Conservation (phyloP, 73 alveolate genomes). For the Blepharisma stoltei region DNA sequence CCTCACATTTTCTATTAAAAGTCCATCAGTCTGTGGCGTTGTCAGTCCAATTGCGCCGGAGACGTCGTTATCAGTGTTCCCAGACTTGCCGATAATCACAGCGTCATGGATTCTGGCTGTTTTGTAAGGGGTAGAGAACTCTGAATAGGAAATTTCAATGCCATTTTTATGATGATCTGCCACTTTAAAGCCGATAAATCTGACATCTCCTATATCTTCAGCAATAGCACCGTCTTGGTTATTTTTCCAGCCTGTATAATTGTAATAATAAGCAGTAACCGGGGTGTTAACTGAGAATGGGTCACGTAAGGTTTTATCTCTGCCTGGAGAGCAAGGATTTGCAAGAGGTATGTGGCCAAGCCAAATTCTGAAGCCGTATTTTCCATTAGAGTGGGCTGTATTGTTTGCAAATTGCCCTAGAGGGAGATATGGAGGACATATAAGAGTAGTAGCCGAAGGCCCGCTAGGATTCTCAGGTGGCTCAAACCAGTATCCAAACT, state of each 20-base stretch:
- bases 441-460: slow-evolving; percentile 59
- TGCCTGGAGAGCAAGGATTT: slow-evolving; percentile 34
- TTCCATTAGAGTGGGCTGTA: slow-evolving; percentile 84
- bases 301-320: slow-evolving; percentile 30
- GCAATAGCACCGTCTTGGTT: slow-evolving; percentile 60
- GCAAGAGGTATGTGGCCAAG: neutral
- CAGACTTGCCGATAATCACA: slow-evolving; percentile 59
- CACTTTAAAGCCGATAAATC: slow-evolving; percentile 41
- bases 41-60: slow-evolving; percentile 43
- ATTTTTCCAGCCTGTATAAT: slow-evolving; percentile 53
- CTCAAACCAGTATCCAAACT: slow-evolving; percentile 88
- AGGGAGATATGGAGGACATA: slow-evolving; percentile 68
- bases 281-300: slow-evolving; percentile 35
- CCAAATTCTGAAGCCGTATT: slow-evolving; percentile 71
- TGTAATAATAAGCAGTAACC: slow-evolving; percentile 34
- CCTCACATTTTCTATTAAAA: slow-evolving; percentile 39
- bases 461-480: slow-evolving; percentile 60
- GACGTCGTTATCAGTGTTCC: slow-evolving; percentile 38
- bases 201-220: slow-evolving; percentile 57
- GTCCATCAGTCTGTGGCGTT: slow-evolving; percentile 65
- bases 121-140: slow-evolving; percentile 33
- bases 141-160: slow-evolving; percentile 40
- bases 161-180: slow-evolving; percentile 58
- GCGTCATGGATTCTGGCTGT: slow-evolving; percentile 39
- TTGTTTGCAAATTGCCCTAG: slow-evolving; percentile 69